Evolutionary conservation across 2,329 filamentous ascomycete species (phyloP).

Genomic region (Sordariomycetes sp.): DNA sequence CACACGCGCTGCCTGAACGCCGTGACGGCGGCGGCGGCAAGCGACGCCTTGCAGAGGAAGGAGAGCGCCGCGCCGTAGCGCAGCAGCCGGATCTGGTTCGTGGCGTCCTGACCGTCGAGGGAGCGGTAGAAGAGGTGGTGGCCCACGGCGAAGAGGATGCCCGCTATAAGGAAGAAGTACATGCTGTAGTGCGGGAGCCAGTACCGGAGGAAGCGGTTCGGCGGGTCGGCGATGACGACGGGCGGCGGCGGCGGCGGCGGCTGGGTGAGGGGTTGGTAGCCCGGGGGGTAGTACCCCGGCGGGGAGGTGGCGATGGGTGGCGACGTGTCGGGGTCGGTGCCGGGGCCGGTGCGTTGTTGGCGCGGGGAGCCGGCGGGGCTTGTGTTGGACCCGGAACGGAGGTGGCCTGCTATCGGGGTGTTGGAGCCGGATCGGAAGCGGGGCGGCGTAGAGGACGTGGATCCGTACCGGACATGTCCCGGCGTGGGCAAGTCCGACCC

Average conservation of each 20-base stretch:
- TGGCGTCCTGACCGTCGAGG: constrained; percentile 15
- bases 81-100: constrained; percentile 18
- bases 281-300: not conserved
- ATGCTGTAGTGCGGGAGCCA: constrained; percentile 23
- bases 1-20: constrained; percentile 12
- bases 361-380: not conserved
- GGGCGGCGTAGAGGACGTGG: not conserved
- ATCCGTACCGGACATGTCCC: not conserved
- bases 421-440: not conserved
- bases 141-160: constrained; percentile 16
- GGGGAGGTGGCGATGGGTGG: not conserved
- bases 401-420: not conserved
- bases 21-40: constrained; percentile 18
- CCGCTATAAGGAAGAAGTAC: constrained; percentile 18
- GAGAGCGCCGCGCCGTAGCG: constrained; percentile 21
- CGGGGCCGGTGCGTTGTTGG: not conserved
- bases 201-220: constrained; percentile 7
- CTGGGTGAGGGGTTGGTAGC: not conserved
- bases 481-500: not conserved
- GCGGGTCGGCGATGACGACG: not conserved
- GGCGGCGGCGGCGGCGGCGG: not conserved
- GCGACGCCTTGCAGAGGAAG: constrained; percentile 20
- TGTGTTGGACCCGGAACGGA: not conserved
- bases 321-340: not conserved
- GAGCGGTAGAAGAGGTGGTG: constrained; percentile 21